Conservation (phyloP, 768 basidiomycete species). For the Naganishia kalamii region DNA sequence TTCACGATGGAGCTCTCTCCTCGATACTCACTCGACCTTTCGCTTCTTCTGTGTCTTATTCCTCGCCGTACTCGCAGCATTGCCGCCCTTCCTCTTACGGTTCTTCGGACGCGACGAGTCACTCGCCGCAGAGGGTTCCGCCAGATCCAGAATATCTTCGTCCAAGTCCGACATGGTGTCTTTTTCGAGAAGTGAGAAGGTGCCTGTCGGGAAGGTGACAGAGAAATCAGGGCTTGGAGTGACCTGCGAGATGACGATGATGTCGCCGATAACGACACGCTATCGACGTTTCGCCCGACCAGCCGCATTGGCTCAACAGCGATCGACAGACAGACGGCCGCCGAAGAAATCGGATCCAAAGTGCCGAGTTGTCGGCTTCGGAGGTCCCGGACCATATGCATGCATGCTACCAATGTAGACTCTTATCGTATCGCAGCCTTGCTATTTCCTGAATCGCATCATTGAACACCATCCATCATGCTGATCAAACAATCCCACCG, state of each 20-base stretch:
- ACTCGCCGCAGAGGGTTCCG: conserved; percentile 10
- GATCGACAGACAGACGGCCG: background rate
- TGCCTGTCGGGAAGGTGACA: background rate
- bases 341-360: background rate
- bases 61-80: background rate
- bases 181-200: background rate
- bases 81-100: conserved; percentile 11
- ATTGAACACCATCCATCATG: conserved; percentile 51
- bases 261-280: no score
- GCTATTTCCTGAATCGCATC: background rate
- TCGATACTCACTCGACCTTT: conserved; percentile 13
- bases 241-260: no score
- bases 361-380: no score
- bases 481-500: conserved; percentile 71
- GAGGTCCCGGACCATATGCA: no score
- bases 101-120: conserved; percentile 7
- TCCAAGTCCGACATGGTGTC: conserved; percentile 22
- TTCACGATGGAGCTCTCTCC: background rate
- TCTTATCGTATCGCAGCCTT: no score
- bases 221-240: no score
- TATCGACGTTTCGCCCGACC: background rate
- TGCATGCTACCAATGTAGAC: no score
- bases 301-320: background rate
- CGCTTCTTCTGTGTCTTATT: conserved; percentile 17
- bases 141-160: conserved; percentile 24